Evolutionary conservation across 345 rosid species (phyloP), one percentile per base, ranked within the genome.

Genomic region (Dovyalis caffra): DNA sequence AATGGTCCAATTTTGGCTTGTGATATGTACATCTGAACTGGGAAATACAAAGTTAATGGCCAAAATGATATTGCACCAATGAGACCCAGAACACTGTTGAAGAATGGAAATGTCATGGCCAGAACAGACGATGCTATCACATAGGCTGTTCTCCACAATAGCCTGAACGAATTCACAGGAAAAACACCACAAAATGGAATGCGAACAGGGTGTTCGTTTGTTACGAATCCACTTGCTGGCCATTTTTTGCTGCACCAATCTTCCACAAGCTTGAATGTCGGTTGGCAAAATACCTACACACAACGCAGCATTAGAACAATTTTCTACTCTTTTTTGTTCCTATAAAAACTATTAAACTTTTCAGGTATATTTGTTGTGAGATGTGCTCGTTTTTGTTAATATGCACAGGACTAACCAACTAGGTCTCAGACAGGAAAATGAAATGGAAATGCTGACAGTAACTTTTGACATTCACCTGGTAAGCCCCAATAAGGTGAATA

Each of bases 71-170:
- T 16, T 1, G 78, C 73, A 0, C 78, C 78, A 1, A 69, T 21
- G 5, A 76, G 51, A n/a, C 78, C 78, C 69, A 76, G 26, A n/a
- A 76, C 62, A 26, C 73, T 76, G 78, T 69, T 76, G 71, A 76
- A 76, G 68, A 76, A 76, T n/a, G 78, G 78, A 33, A 76, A 60
- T 1, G 38, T 60, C 68, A 76, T 60, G 4, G 78, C 71, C 3
- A 63, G 5, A 35, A 61, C 26, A 32, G 63, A 11, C 60, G 69
- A 23, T 20, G 34, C 0, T 1, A 45, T 62, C 49, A 68, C 78
- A 67, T 66, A 76, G 21, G 10, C 20, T 28, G 64, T 43, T 37
- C 78, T 76, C 73, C 68, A 68, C 0, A 68, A 0, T 11, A 76
- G 4, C 35, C 61, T 69, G 69, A 60, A 69, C 10, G 35, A 20